Conservation (phyloP, 305 asterid genomes). For the Fraxinus sp. region DNA sequence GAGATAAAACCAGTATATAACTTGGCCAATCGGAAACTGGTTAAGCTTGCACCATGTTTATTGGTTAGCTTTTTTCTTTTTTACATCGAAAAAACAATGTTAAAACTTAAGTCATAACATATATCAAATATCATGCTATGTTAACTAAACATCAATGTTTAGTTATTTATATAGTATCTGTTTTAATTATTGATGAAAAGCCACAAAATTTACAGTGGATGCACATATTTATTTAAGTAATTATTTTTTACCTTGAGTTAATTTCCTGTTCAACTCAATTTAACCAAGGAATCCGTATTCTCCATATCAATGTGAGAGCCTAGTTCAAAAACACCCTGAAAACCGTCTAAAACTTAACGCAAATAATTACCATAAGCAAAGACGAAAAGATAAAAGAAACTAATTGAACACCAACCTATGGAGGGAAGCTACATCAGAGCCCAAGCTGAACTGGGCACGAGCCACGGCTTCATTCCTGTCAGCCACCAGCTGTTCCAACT, state of each 20-base stretch:
- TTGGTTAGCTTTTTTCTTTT: neutral
- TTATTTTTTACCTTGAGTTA: neutral
- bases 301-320: neutral
- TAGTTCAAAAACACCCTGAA: neutral
- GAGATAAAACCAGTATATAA: neutral
- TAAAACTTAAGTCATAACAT: neutral
- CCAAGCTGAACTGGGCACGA: constrained; percentile 51
- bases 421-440: constrained; percentile 72
- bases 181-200: neutral
- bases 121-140: neutral
- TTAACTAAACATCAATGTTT: neutral
- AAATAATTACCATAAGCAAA: neutral
- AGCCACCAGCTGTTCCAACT: constrained; percentile 55
- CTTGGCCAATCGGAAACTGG: neutral
- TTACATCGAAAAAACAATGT: neutral
- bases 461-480: constrained; percentile 59
- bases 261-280: neutral
- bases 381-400: neutral
- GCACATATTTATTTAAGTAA: neutral
- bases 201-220: neutral
- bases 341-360: neutral
- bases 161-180: neutral
- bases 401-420: constrained; percentile 51
- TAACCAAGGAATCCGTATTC: neutral
- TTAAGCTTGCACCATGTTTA: neutral